Evolutionary conservation across 371 early-diverging fungal species (phyloP).

Genomic region (Basidiobolus meristosporus): DNA sequence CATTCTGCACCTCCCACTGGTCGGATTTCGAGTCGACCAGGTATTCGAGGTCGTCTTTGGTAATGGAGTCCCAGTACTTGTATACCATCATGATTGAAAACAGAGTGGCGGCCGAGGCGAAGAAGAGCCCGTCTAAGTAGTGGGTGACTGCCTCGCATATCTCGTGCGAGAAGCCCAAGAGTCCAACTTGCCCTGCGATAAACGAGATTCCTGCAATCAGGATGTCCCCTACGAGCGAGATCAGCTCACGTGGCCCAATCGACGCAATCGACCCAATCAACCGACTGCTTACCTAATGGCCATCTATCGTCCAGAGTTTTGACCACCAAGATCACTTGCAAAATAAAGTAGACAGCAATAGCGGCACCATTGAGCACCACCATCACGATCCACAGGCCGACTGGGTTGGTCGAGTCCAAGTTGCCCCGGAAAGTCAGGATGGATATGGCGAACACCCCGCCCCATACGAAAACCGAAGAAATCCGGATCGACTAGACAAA

Average conservation of each 20-base stretch:
- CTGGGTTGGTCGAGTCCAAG: slow-evolving; percentile 37
- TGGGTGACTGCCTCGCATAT: slow-evolving; percentile 80
- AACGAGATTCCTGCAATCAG: slow-evolving; percentile 77
- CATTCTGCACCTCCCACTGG: slow-evolving; percentile 63
- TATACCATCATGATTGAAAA: slow-evolving; percentile 97
- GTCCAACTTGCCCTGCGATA: slow-evolving; percentile 60
- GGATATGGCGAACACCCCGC: slow-evolving; percentile 50
- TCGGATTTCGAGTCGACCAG: slow-evolving; percentile 77
- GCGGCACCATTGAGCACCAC: slow-evolving; percentile 71
- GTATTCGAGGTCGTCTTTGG: slow-evolving; percentile 95
- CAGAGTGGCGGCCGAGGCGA: slow-evolving; percentile 78
- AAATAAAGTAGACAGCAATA: slow-evolving; percentile 64
- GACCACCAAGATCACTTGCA: slow-evolving; percentile 83
- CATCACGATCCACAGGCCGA: slow-evolving; percentile 71
- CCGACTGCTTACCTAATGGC: slow-evolving; percentile 47
- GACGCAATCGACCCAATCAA: neutral
- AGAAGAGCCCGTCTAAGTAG: slow-evolving; percentile 92
- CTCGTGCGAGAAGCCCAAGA: slow-evolving; percentile 50
- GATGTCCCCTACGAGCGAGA: slow-evolving; percentile 38
- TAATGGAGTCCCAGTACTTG: slow-evolving; percentile 97
- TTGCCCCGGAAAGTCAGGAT: slow-evolving; percentile 65
- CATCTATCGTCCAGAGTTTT: slow-evolving; percentile 89
- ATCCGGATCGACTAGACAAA: slow-evolving; percentile 60
- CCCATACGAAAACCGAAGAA: slow-evolving; percentile 57
- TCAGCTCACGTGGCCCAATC: neutral